These are phyloP conservation scores for Colletotrichum tropicicola DNA, from an alignment of 2,329 filamentous ascomycete species.

Conservation along the genomic window DNA sequence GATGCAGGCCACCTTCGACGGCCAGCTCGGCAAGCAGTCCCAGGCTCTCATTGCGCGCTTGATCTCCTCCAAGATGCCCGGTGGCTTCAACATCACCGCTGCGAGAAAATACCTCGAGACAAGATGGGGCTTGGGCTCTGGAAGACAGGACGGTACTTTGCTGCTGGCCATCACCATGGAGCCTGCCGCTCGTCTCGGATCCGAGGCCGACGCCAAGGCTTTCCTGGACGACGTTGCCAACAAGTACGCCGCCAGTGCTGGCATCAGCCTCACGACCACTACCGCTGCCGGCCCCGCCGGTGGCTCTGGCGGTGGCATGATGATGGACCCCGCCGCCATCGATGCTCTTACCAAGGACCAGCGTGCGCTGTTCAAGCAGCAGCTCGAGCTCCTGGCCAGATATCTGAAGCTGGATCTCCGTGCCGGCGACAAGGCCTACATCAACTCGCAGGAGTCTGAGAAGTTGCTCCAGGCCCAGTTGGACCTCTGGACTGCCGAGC, in stretches of 20 bases:
- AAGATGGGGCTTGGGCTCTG: constrained; percentile 86
- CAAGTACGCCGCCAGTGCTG: constrained; percentile 86
- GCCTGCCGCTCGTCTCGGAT: constrained; percentile 85
- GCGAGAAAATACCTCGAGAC: constrained; percentile 96
- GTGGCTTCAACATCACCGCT: constrained; percentile 97
- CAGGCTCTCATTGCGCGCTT: constrained; percentile 91
- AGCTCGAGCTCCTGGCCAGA: constrained; percentile 91
- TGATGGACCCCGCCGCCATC: constrained; percentile 98
- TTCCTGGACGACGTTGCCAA: constrained; percentile 90
- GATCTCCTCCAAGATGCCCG: constrained; percentile 99
- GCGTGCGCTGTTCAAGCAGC: constrained; percentile 95
- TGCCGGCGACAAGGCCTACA: constrained; percentile 93
- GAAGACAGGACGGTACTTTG: constrained; percentile 90
- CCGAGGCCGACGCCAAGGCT: constrained; percentile 89
- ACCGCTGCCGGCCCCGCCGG: constrained; percentile 78
- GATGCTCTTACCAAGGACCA: constrained; percentile 98
- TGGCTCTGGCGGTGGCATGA: constrained; percentile 84
- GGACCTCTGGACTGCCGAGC: constrained; percentile 93
- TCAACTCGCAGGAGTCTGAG: constrained; percentile 85
- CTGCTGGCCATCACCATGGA: constrained; percentile 93
- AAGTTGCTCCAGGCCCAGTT: constrained; percentile 90
- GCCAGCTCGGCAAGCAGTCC: constrained; percentile 96
- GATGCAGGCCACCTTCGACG: constrained; percentile 99
- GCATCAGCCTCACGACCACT: constrained; percentile 83
- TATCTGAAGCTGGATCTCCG: constrained; percentile 98